phyloP scores from a whole-genome alignment of 257 asterid genomes.

The Lycium barbarum region DNA sequence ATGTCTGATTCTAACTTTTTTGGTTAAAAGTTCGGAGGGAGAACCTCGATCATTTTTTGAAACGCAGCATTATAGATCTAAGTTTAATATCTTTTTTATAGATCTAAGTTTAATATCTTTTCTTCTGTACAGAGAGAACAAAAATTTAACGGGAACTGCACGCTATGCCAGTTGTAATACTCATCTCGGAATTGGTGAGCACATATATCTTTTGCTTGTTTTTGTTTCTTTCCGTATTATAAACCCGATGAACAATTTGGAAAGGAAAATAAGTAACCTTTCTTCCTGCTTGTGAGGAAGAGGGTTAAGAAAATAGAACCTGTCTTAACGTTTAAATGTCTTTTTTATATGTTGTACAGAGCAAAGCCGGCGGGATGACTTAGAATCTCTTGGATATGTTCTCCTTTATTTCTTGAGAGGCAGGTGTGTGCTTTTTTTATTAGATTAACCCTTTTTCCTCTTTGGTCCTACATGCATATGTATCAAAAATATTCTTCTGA shows the following conservation, averaged over 20 bases:
- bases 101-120: slow-evolving; percentile 29
- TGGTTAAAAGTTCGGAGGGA: slow-evolving; percentile 25
- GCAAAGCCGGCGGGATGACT: slow-evolving; percentile 96
- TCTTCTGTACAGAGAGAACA: slow-evolving; percentile 76
- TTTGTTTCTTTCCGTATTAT: slow-evolving; percentile 21
- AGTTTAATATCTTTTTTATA: slow-evolving; percentile 26
- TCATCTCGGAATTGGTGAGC: slow-evolving; percentile 94
- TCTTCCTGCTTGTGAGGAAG: not conserved
- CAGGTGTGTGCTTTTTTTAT: slow-evolving; percentile 55
- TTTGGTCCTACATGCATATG: not conserved
- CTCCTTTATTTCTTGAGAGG: slow-evolving; percentile 95
- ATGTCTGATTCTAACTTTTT: slow-evolving; percentile 21
- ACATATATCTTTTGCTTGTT: slow-evolving; percentile 16
- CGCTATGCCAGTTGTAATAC: slow-evolving; percentile 99
- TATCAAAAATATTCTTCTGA: slow-evolving; percentile 11
- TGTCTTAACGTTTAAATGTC: not conserved
- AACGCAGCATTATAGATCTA: not conserved
- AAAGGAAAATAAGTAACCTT: not conserved
- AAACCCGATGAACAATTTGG: not conserved
- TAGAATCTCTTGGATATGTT: slow-evolving; percentile 95
- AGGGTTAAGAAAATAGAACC: not conserved
- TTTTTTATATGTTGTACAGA: slow-evolving; percentile 54
- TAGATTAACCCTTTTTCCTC: not conserved
- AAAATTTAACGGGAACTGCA: slow-evolving; percentile 94
- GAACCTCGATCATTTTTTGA: not conserved